Evolutionary conservation across 2,329 filamentous ascomycete species (phyloP).

Genomic region (Cladosporium sp.): DNA sequence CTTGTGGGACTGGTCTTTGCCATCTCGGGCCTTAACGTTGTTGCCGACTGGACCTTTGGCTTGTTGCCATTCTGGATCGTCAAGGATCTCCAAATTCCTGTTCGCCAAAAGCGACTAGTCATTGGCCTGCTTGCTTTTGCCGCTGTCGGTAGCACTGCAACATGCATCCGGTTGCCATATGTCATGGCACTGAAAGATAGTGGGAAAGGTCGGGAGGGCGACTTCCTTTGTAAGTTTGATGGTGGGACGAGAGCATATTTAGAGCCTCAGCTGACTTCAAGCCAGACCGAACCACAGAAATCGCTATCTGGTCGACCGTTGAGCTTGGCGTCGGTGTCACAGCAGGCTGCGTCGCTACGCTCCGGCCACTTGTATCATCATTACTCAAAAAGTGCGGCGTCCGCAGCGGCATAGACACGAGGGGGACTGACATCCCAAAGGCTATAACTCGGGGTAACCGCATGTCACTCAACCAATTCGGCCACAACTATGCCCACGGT

Average conservation of each 20-base stretch:
- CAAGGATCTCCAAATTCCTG: conserved; percentile 43
- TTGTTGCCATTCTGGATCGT: conserved; percentile 45
- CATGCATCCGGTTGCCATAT: conserved; percentile 49
- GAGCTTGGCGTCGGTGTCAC: conserved; percentile 38
- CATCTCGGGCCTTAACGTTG: conserved; percentile 39
- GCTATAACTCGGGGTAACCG: conserved; percentile 12
- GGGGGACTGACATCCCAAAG: conserved; percentile 13
- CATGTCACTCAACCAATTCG: conserved; percentile 14
- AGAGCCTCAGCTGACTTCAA: not conserved
- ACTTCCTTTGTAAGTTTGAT: conserved; percentile 42
- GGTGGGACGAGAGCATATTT: conserved; percentile 20
- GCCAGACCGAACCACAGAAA: conserved; percentile 43
- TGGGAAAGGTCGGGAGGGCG: conserved; percentile 36
- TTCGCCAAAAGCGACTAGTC: conserved; percentile 40
- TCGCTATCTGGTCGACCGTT: conserved; percentile 37
- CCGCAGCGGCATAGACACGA: conserved; percentile 13
- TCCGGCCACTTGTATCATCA: conserved; percentile 47
- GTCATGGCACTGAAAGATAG: conserved; percentile 40
- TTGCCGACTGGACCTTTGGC: conserved; percentile 45
- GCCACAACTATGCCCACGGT: conserved; percentile 4
- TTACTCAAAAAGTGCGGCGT: conserved; percentile 1
- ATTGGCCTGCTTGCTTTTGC: conserved; percentile 43
- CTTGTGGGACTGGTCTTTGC: conserved; percentile 47
- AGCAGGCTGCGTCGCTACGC: conserved; percentile 51
- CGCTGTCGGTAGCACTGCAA: conserved; percentile 54